A percentile compares a stretch with the other conserved stretches of the same genome.
These are phyloP conservation scores for Crithidia fasciculata DNA, from an alignment of 208 protist species.

Conservation along the genomic window DNA sequence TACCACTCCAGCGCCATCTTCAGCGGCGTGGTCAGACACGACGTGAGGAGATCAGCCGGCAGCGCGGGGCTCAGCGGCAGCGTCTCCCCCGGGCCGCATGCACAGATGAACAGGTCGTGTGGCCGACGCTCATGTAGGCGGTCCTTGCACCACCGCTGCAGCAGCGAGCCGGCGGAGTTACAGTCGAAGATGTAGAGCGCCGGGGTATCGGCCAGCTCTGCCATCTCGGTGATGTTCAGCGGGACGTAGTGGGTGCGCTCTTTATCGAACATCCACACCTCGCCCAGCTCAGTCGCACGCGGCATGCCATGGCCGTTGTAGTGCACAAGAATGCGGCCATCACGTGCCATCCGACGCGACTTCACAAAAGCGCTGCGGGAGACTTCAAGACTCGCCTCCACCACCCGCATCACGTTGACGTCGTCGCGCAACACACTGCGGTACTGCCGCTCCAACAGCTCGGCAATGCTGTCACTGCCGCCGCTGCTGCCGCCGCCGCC, in stretches of 20 bases:
- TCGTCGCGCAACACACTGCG: conserved; percentile 64
- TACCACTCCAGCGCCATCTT: conserved; percentile 96
- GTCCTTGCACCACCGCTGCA: conserved; percentile 82
- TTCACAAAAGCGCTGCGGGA: conserved; percentile 87
- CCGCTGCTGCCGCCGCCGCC: conserved; percentile 28
- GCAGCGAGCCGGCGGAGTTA: conserved; percentile 91
- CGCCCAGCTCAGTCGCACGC: conserved; percentile 95
- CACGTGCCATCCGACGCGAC: conserved; percentile 78
- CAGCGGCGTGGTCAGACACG: conserved; percentile 99
- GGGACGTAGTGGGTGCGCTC: conserved; percentile 99
- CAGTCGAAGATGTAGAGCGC: conserved; percentile 99
- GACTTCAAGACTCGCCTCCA: conserved; percentile 96
- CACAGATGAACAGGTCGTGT: conserved; percentile 95
- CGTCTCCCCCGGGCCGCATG: conserved; percentile 94
- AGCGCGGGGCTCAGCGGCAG: conserved; percentile 97
- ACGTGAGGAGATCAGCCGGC: conserved; percentile 98
- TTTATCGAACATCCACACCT: conserved; percentile 99
- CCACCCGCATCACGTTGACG: conserved; percentile 63
- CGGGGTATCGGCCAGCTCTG: conserved; percentile 93
- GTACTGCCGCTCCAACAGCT: conserved; percentile 94
- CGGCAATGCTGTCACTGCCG: conserved; percentile 93
- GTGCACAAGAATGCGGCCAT: conserved; percentile 97
- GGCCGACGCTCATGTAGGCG: conserved; percentile 66
- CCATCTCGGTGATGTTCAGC: conserved; percentile 95
- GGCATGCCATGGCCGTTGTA: conserved; percentile 99